Conservation (phyloP, 2,329 filamentous ascomycete genomes). For the Alternaria tenuissima region DNA sequence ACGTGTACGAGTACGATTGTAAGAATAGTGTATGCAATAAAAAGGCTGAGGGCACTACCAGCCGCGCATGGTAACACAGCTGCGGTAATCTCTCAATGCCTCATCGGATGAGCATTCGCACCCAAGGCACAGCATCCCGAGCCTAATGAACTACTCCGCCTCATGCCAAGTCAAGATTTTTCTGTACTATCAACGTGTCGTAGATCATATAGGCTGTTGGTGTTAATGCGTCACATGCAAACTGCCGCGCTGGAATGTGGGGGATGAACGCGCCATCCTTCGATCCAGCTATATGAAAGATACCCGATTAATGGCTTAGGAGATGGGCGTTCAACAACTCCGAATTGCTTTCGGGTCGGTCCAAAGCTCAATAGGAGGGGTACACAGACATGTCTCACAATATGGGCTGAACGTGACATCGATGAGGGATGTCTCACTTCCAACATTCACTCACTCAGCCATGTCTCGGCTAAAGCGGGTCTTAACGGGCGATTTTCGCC, state of each 20-base stretch:
- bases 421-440: background rate
- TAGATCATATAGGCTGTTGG: background rate
- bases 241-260: background rate
- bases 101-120: background rate
- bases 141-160: background rate
- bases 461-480: background rate
- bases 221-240: constrained; percentile 4
- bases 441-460: background rate
- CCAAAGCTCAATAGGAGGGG: background rate
- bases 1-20: constrained; percentile 29
- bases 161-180: background rate
- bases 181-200: constrained; percentile 1
- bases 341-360: background rate
- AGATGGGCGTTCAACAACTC: background rate
- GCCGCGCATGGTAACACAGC: background rate
- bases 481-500: background rate
- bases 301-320: background rate
- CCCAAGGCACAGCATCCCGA: background rate
- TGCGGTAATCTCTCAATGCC: background rate
- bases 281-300: background rate
- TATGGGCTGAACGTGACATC: background rate
- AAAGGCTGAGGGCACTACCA: constrained; percentile 2
- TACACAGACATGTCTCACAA: background rate
- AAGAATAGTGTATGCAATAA: constrained; percentile 34
- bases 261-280: background rate